phyloP scores from a whole-genome alignment of 805 yeast species.

The Kuraishia ogatae region DNA sequence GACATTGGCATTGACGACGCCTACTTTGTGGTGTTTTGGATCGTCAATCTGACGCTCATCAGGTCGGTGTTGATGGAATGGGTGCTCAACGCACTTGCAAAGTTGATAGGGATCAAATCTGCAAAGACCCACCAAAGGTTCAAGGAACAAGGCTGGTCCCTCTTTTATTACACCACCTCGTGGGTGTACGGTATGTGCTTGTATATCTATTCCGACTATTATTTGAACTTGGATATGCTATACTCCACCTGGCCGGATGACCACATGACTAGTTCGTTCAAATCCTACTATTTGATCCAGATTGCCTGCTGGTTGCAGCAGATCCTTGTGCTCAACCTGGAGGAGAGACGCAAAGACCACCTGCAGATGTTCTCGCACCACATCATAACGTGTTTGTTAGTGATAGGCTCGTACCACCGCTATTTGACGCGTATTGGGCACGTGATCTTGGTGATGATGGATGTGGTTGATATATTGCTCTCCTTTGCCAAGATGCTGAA shows the following conservation, averaged over 20 bases:
- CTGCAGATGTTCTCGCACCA: constrained; percentile 85
- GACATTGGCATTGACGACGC: constrained; percentile 50
- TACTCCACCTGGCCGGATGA: constrained; percentile 73
- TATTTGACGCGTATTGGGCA: constrained; percentile 75
- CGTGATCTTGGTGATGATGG: constrained; percentile 72
- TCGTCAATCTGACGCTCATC: constrained; percentile 47
- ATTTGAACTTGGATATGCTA: constrained; percentile 44
- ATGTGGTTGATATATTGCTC: constrained; percentile 66
- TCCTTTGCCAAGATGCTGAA: constrained; percentile 70
- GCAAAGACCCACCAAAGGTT: constrained; percentile 55
- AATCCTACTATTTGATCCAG: constrained; percentile 63
- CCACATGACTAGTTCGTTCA: constrained; percentile 40
- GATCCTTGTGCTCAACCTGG: constrained; percentile 66
- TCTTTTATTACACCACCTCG: constrained; percentile 48
- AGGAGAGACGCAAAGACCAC: constrained; percentile 74
- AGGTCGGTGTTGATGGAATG: constrained; percentile 55
- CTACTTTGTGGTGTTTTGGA: constrained; percentile 44
- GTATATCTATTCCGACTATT: constrained; percentile 52
- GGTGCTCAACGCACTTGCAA: constrained; percentile 50
- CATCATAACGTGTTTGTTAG: constrained; percentile 62
- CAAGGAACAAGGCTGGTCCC: constrained; percentile 82
- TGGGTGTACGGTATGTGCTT: constrained; percentile 50
- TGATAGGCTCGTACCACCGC: constrained; percentile 63
- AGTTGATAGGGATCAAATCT: constrained; percentile 31
- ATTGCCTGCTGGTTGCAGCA: constrained; percentile 80